Conservation (phyloP, 805 yeast genomes). For the Nakazawaea wickerhamii region DNA sequence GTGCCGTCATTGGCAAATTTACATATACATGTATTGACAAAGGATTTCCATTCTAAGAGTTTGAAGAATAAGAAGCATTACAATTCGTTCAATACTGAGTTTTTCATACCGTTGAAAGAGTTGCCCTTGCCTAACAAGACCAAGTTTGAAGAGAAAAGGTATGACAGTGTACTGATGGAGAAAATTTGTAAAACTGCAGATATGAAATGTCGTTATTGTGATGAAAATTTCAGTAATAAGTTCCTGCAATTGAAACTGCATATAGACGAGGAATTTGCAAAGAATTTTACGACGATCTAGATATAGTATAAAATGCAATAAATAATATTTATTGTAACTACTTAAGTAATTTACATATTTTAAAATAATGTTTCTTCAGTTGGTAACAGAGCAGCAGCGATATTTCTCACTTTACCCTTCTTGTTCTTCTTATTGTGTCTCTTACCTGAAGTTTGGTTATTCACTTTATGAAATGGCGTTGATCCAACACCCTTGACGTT, state of each 20-base stretch:
- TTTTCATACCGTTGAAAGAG: slow-evolving; percentile 52
- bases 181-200: slow-evolving; percentile 25
- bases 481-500: slow-evolving; percentile 56
- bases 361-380: slow-evolving; percentile 26
- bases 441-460: slow-evolving; percentile 30
- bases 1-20: slow-evolving; percentile 65
- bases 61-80: slow-evolving; percentile 63
- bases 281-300: not conserved
- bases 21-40: slow-evolving; percentile 69
- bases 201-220: slow-evolving; percentile 38
- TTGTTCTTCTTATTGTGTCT: slow-evolving; percentile 77
- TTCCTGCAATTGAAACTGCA: slow-evolving; percentile 39
- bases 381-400: not conserved
- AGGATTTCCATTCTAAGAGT: slow-evolving; percentile 49
- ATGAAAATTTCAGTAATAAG: slow-evolving; percentile 33
- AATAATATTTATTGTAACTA: not conserved
- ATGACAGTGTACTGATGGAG: slow-evolving; percentile 37
- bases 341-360: not conserved
- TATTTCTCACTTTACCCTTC: slow-evolving; percentile 35
- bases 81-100: slow-evolving; percentile 61
- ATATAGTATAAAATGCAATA: not conserved
- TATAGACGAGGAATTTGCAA: slow-evolving; percentile 30
- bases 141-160: slow-evolving; percentile 29
- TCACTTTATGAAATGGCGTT: slow-evolving; percentile 67
- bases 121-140: slow-evolving; percentile 36